Evolutionary conservation across 2,329 filamentous ascomycete genomes (phyloP).

Genomic region (Alternaria atra): DNA sequence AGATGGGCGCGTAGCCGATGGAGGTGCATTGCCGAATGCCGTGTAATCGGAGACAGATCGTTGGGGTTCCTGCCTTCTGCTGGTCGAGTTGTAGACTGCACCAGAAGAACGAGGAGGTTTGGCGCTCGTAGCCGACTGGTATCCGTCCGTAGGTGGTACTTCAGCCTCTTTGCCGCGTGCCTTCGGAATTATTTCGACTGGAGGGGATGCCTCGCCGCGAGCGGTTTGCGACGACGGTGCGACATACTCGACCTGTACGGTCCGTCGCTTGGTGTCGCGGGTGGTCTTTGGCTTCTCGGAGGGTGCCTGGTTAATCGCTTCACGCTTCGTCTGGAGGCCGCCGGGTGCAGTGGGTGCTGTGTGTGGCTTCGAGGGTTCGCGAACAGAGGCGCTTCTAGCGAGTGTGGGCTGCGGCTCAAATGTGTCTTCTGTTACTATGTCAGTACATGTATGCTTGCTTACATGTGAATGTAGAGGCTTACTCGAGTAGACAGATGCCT

Average conservation of each 20-base stretch:
- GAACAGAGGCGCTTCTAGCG: constrained; percentile 88
- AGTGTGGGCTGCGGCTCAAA: constrained; percentile 71
- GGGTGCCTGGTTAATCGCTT: constrained; percentile 75
- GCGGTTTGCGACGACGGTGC: constrained; percentile 87
- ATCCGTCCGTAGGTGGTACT: constrained; percentile 55
- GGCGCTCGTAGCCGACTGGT: constrained; percentile 40
- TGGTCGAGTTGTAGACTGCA: constrained; percentile 44
- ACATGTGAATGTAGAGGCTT: constrained; percentile 35
- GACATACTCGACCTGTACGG: constrained; percentile 97
- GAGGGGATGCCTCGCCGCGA: constrained; percentile 66
- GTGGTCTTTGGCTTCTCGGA: constrained; percentile 69
- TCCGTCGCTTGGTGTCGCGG: constrained; percentile 89
- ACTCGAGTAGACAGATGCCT: constrained; percentile 73
- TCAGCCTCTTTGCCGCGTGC: constrained; percentile 61
- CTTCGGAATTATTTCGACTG: constrained; percentile 53
- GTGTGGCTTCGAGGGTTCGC: constrained; percentile 78
- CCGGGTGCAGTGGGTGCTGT: constrained; percentile 57
- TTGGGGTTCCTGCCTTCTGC: constrained; percentile 57
- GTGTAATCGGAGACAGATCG: constrained; percentile 61
- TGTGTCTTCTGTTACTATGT: constrained; percentile 55
- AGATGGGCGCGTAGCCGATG: constrained; percentile 67
- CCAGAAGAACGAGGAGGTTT: constrained; percentile 33
- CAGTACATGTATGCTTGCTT: constrained; percentile 3
- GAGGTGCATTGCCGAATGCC: constrained; percentile 52
- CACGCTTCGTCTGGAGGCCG: constrained; percentile 76